phyloP scores from a whole-genome alignment of 352 stramenopile genomes.

The Phytophthora idaei region DNA sequence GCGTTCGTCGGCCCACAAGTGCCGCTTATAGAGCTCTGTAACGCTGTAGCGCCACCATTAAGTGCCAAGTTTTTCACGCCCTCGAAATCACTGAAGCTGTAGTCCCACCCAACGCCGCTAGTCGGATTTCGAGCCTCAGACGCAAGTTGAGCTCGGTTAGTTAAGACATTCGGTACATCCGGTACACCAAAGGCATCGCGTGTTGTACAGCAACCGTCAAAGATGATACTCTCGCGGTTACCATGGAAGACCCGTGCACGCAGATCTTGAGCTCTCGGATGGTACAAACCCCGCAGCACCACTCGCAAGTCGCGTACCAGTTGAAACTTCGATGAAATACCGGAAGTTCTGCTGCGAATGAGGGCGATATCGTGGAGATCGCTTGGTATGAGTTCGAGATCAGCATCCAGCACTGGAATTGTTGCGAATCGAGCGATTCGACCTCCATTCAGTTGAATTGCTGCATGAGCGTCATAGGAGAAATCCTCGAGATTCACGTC shows the following conservation, averaged over 20 bases:
- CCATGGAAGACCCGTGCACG: conserved; percentile 58
- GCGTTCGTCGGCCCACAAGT: conserved; percentile 57
- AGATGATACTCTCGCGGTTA: conserved; percentile 40
- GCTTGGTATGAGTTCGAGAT: conserved; percentile 41
- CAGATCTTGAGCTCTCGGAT: conserved; percentile 65
- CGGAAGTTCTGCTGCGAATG: conserved; percentile 31
- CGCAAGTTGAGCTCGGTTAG: conserved; percentile 53
- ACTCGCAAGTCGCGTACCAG: conserved; percentile 57
- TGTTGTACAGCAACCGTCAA: conserved; percentile 47
- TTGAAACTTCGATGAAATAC: conserved; percentile 67
- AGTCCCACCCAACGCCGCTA: conserved; percentile 74
- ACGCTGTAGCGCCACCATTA: conserved; percentile 50
- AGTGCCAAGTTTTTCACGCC: conserved; percentile 55
- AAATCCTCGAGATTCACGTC: conserved; percentile 41
- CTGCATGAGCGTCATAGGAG: conserved; percentile 46
- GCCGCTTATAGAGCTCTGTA: conserved; percentile 75
- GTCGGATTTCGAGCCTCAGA: conserved; percentile 51
- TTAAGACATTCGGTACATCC: conserved; percentile 35
- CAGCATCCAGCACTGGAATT: conserved; percentile 42
- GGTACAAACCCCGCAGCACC: conserved; percentile 66
- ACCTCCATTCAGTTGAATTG: conserved; percentile 55
- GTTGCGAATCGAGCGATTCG: conserved; percentile 51
- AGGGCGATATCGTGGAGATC: conserved; percentile 28
- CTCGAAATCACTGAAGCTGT: conserved; percentile 65
- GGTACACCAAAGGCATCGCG: conserved; percentile 55